Conservation (phyloP, 2,329 filamentous ascomycete species). For the Rhytidhysteron rufulum region DNA sequence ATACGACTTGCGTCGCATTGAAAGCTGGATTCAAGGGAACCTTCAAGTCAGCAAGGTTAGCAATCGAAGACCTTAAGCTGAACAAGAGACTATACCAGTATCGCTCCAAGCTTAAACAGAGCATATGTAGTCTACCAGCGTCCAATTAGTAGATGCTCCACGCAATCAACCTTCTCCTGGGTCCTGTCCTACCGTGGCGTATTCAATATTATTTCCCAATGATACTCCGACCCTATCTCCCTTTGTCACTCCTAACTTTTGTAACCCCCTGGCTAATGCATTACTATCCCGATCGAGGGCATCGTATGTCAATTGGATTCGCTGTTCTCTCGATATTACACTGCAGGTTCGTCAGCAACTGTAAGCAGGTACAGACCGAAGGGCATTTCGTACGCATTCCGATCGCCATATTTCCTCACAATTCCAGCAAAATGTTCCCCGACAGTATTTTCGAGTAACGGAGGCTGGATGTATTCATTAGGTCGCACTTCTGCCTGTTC, state of each 20-base stretch:
- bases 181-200: constrained; percentile 63
- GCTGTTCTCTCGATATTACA: constrained; percentile 60
- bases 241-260: constrained; percentile 68
- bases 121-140: constrained; percentile 65
- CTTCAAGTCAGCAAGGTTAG: constrained; percentile 29
- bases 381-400: constrained; percentile 45
- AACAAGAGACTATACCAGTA: constrained; percentile 56
- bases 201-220: constrained; percentile 80
- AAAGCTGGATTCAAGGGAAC: constrained; percentile 92
- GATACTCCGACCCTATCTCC: constrained; percentile 83
- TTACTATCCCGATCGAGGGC: constrained; percentile 74
- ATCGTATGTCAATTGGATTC: constrained; percentile 65
- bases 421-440: constrained; percentile 67
- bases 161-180: neutral
- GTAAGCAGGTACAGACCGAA: neutral
- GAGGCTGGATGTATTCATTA: constrained; percentile 48
- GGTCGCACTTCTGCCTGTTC: neutral
- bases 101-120: constrained; percentile 87
- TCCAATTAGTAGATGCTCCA: constrained; percentile 10
- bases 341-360: constrained; percentile 24
- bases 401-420: constrained; percentile 62
- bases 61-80: neutral
- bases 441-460: constrained; percentile 64
- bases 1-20: constrained; percentile 71
- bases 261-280: constrained; percentile 66